These are phyloP conservation scores for Basipetospora chlamydospora DNA, from an alignment of 2,329 filamentous ascomycete genomes.

Conservation along the genomic window DNA sequence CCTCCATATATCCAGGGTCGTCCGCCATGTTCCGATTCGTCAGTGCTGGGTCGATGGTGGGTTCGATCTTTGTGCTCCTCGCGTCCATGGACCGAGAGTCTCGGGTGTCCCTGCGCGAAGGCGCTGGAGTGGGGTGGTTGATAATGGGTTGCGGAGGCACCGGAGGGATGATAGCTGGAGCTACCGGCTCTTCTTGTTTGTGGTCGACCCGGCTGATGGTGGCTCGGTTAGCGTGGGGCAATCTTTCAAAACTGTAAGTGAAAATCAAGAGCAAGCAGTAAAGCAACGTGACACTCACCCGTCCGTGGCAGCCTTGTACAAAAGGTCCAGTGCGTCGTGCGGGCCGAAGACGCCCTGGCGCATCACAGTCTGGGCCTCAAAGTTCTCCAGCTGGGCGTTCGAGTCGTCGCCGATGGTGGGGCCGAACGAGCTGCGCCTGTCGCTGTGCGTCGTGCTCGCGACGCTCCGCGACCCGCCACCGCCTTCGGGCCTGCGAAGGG, in stretches of 20 bases:
- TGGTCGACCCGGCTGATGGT: too few species aligned
- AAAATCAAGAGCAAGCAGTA: not conserved
- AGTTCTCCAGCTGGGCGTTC: conserved; percentile 48
- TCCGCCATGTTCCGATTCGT: conserved; percentile 27
- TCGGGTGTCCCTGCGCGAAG: conserved; percentile 2
- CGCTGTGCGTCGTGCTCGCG: conserved; percentile 18
- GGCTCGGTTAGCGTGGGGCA: too few species aligned
- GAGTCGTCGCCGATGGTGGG: conserved; percentile 30
- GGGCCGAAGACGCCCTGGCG: conserved; percentile 68
- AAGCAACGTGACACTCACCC: conserved; percentile 35
- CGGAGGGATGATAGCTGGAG: too few species aligned
- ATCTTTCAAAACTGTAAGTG: too few species aligned
- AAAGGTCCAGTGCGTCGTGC: conserved; percentile 79
- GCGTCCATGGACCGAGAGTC: not conserved
- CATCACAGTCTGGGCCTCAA: conserved; percentile 52
- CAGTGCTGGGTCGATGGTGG: conserved; percentile 31
- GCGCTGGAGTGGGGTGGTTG: not conserved
- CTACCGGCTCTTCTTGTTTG: too few species aligned
- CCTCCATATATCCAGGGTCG: conserved; percentile 48
- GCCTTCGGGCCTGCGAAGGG: conserved; percentile 48
- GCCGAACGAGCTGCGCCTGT: conserved; percentile 21
- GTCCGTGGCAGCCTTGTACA: conserved; percentile 73
- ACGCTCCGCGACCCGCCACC: conserved; percentile 17
- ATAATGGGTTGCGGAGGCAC: conserved; percentile 1
- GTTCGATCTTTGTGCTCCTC: conserved; percentile 14